phyloP scores from a whole-genome alignment of 2,329 filamentous ascomycete genomes.

The Fusarium paranaense region DNA sequence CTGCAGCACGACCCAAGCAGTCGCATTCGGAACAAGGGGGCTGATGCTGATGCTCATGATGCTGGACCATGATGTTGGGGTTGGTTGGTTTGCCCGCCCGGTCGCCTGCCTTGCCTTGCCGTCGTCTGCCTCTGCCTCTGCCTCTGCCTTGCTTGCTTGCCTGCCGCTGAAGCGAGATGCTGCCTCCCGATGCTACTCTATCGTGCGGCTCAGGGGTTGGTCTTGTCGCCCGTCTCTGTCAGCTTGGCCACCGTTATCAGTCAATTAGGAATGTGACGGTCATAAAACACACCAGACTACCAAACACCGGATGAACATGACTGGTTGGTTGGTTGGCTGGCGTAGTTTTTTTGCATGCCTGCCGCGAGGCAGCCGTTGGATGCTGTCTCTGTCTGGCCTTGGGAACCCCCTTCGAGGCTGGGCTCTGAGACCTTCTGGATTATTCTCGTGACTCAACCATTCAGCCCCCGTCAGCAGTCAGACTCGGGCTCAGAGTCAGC shows the following conservation, averaged over 20 bases:
- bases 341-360: constrained; percentile 8
- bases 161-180: constrained; percentile 32
- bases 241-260: constrained; percentile 25
- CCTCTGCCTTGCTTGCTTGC: constrained; percentile 3
- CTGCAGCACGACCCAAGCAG: background rate
- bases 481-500: constrained; percentile 9
- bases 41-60: constrained; percentile 4
- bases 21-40: constrained; percentile 20
- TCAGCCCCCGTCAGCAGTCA: constrained; percentile 25
- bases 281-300: background rate
- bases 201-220: constrained; percentile 29
- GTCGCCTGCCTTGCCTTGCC: background rate
- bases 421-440: constrained; percentile 15
- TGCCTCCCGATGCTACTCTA: constrained; percentile 28
- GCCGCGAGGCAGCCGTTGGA: constrained; percentile 9
- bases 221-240: constrained; percentile 5
- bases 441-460: constrained; percentile 31
- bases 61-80: constrained; percentile 12
- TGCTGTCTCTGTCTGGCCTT: background rate
- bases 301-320: constrained; percentile 3
- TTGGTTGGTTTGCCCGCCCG: constrained; percentile 6
- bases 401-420: background rate
- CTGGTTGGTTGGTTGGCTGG: background rate
- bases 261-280: constrained; percentile 12
- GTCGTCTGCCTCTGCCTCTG: background rate